Conservation (phyloP, 257 asterid species). For the Cruciata laevipes region DNA sequence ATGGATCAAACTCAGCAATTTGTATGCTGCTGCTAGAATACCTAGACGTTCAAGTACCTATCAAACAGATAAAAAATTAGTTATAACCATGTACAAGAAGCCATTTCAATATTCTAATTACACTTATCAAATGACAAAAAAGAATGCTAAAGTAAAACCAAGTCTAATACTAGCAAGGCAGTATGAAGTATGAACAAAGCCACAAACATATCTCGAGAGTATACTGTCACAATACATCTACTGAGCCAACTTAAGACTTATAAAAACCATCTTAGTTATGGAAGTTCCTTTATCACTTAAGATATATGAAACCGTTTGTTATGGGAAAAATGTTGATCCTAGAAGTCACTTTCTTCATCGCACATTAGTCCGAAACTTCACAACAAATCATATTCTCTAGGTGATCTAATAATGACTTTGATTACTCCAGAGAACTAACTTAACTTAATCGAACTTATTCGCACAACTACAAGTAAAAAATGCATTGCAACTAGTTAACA, state of each 20-base stretch:
- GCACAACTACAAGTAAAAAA: neutral
- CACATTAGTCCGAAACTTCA: neutral
- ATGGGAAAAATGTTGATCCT: neutral
- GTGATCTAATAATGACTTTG: neutral
- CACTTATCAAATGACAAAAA: neutral
- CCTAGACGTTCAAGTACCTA: conserved; percentile 22
- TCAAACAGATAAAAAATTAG: neutral
- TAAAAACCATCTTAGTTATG: too few relatives aligned
- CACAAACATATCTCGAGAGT: neutral
- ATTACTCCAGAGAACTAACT: neutral
- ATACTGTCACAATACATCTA: too few relatives aligned
- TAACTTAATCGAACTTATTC: neutral
- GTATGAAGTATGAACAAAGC: too few relatives aligned
- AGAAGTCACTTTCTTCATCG: neutral
- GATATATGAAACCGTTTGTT: too few relatives aligned
- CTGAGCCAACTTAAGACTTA: too few relatives aligned
- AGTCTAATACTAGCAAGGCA: neutral
- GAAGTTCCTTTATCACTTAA: neutral
- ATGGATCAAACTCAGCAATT: conserved; percentile 7
- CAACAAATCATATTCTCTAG: neutral
- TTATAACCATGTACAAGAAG: neutral
- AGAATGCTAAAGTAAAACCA: neutral
- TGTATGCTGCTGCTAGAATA: neutral
- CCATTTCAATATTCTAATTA: neutral
- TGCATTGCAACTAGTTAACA: too few relatives aligned